Base-by-base conservation (phyloP, 140 eudicot species). In the Anethum foeniculum region DNA sequence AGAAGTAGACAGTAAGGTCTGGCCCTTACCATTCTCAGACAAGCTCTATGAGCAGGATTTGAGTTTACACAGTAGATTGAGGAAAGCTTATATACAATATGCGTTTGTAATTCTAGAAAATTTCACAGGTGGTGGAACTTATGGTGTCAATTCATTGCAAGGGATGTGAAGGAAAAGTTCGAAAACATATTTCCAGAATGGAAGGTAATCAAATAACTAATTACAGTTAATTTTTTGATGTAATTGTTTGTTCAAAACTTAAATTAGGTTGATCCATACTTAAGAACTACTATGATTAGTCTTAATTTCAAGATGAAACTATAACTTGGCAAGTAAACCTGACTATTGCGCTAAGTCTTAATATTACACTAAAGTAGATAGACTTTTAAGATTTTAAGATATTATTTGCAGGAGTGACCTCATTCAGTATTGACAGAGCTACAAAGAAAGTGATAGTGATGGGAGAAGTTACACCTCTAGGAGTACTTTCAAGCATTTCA, bases 61-160 rank as follows among this genome's bases (percentile, higher is more conserved):
- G 13, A 56, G n/a, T 56, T 56, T 23, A 56, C 13, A 23, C 28
- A 56, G 65, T 19, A 54, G 62, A 19, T 54, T 54, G 10, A 54
- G 2, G 1, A 18, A 5, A 54, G 27, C 62, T 54, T 54, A 52
- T 6, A 0, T 54, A n/a, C 6, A 7, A 54, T 71, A 28, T 46
- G 32, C 7, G 15, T 46, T 75, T 56, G 58, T 54, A 60, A 32
- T 52, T 32, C 0, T 65, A n/a, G 25, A 51, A 64, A 43, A 72
- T 79, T 76, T 67, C 68, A 84, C 88, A 95, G 99, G 97, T 95
- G 81, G 99, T 95, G 85, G 97, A 93, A 79, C 79, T 95, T 80
- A 89, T 92, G 90, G 99, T 95, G 72, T 95, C 99, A 54, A 88
- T 95, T 71, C 99, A 95, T 86, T 95, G 99, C 93, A 95, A 91